Evolutionary conservation across 352 stramenopile genomes (phyloP).

Genomic region (Phytopythium boreale): DNA sequence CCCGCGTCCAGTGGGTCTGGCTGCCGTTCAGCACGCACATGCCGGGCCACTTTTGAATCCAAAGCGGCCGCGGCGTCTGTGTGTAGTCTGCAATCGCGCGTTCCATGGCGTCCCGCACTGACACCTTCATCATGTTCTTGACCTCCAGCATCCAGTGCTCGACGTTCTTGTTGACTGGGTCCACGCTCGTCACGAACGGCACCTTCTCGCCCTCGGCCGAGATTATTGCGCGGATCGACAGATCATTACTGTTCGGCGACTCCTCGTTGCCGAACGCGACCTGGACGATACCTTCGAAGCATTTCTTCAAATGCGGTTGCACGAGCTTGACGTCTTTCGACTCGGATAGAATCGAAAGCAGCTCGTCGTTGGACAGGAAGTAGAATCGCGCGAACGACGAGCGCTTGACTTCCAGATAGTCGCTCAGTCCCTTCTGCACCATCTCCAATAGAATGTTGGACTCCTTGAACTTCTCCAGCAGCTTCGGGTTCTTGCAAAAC

Average conservation of each 20-base stretch:
- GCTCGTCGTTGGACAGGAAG: slow-evolving; percentile 94
- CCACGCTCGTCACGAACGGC: slow-evolving; percentile 74
- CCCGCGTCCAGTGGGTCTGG: slow-evolving; percentile 94
- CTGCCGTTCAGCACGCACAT: slow-evolving; percentile 95
- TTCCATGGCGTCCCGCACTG: slow-evolving; percentile 91
- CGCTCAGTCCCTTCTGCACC: slow-evolving; percentile 93
- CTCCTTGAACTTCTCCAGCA: slow-evolving; percentile 92
- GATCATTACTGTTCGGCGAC: slow-evolving; percentile 40
- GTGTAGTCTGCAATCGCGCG: slow-evolving; percentile 91
- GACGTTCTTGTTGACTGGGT: slow-evolving; percentile 93
- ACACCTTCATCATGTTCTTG: slow-evolving; percentile 90
- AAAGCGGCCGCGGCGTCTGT: slow-evolving; percentile 87
- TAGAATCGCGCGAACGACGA: slow-evolving; percentile 93
- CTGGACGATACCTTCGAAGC: slow-evolving; percentile 93
- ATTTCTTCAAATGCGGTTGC: slow-evolving; percentile 94
- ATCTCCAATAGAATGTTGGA: slow-evolving; percentile 94
- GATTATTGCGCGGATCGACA: slow-evolving; percentile 91
- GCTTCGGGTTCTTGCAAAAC: slow-evolving; percentile 92
- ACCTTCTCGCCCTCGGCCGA: slow-evolving; percentile 91
- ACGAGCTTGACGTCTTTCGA: slow-evolving; percentile 95
- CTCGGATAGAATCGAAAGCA: slow-evolving; percentile 94
- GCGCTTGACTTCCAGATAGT: slow-evolving; percentile 95
- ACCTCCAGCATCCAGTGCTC: slow-evolving; percentile 96
- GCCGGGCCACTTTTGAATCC: slow-evolving; percentile 94
- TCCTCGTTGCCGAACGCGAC: slow-evolving; percentile 80